These are phyloP conservation scores for Ophiostoma montium DNA, from an alignment of 2,329 filamentous ascomycete genomes.

Conservation along the genomic window DNA sequence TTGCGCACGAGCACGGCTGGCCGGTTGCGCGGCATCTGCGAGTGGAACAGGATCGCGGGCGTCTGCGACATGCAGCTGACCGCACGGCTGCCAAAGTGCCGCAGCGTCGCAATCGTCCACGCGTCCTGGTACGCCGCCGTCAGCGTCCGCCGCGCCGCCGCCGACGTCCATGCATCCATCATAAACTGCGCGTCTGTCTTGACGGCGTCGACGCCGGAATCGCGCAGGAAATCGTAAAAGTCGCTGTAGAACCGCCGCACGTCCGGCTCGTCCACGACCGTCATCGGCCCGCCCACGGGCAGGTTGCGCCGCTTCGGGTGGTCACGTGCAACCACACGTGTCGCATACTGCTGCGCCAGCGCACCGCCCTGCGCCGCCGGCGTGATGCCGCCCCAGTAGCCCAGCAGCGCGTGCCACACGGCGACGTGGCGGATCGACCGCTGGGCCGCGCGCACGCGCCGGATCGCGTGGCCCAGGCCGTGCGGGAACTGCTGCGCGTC, in stretches of 20 bases:
- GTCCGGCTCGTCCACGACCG: slow-evolving; percentile 60
- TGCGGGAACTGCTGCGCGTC: slow-evolving; percentile 64
- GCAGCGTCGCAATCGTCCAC: slow-evolving; percentile 66
- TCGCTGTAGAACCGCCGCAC: slow-evolving; percentile 70
- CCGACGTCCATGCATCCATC: slow-evolving; percentile 58
- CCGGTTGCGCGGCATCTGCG: slow-evolving; percentile 62
- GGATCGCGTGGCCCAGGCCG: slow-evolving; percentile 59
- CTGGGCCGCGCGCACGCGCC: slow-evolving; percentile 53
- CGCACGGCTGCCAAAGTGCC: slow-evolving; percentile 60
- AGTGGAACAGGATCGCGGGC: slow-evolving; percentile 75
- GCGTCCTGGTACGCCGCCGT: slow-evolving; percentile 69
- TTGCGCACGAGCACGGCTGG: slow-evolving; percentile 67
- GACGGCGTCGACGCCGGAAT: slow-evolving; percentile 66
- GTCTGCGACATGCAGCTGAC: slow-evolving; percentile 94
- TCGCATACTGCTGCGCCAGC: slow-evolving; percentile 68
- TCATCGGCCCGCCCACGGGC: slow-evolving; percentile 49
- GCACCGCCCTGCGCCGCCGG: slow-evolving; percentile 47
- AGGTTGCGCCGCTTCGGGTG: slow-evolving; percentile 31
- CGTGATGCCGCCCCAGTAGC: slow-evolving; percentile 79
- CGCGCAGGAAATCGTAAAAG: slow-evolving; percentile 71
- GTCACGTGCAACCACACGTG: slow-evolving; percentile 41
- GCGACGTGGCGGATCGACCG: slow-evolving; percentile 68
- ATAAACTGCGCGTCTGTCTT: slow-evolving; percentile 93
- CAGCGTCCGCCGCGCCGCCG: slow-evolving; percentile 56
- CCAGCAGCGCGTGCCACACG: slow-evolving; percentile 81